phyloP scores from a whole-genome alignment of 1,284 basidiomycete genomes.

The Leccinum solheimii region DNA sequence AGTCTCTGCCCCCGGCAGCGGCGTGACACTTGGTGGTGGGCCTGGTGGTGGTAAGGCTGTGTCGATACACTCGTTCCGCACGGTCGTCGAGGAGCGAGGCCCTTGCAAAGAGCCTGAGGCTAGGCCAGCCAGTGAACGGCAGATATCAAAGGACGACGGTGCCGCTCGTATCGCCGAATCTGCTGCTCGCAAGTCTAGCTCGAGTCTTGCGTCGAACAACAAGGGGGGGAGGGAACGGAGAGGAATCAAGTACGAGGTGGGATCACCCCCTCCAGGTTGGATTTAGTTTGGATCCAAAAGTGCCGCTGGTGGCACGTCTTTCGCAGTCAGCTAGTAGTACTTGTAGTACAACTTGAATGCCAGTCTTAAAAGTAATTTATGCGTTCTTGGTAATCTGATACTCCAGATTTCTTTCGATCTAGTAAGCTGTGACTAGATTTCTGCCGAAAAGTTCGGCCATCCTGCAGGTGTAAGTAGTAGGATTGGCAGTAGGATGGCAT shows the following conservation, averaged over 20 bases:
- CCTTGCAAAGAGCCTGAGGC: constrained; percentile 7
- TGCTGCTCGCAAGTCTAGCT: constrained; percentile 4
- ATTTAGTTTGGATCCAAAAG: constrained; percentile 31
- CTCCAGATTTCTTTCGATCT: background rate
- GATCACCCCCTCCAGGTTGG: constrained; percentile 48
- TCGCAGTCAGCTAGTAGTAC: background rate
- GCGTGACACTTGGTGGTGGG: background rate
- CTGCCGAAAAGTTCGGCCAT: no score
- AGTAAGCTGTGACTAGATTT: background rate
- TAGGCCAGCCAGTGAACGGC: constrained; percentile 10
- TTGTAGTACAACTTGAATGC: background rate
- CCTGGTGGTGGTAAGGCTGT: constrained; percentile 36
- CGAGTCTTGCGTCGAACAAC: constrained; percentile 16
- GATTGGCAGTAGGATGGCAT: no score
- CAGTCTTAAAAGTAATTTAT: background rate
- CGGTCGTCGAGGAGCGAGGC: constrained; percentile 42
- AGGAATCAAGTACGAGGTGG: constrained; percentile 21
- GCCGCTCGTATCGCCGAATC: background rate
- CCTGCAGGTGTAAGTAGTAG: no score
- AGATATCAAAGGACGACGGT: constrained; percentile 7
- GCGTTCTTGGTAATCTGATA: background rate
- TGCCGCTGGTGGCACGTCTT: background rate
- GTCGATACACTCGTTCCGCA: constrained; percentile 50
- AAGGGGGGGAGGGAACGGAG: constrained; percentile 30
- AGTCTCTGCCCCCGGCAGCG: background rate